Evolutionary conservation across 2,329 filamentous ascomycete species (phyloP).

Genomic region (Biscogniauxia mediterranea): DNA sequence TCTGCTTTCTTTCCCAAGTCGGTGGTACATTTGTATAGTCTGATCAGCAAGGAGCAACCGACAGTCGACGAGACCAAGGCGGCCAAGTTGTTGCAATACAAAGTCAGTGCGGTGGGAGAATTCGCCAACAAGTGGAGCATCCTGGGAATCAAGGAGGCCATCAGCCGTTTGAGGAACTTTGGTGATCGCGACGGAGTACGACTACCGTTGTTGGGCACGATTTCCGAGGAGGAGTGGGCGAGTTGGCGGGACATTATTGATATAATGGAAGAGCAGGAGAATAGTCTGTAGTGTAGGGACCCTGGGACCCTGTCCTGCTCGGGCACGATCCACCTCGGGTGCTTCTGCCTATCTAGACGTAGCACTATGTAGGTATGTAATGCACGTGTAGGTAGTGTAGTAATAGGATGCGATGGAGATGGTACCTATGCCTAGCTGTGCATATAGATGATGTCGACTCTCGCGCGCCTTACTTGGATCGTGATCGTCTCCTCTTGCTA

Average conservation of each 20-base stretch:
- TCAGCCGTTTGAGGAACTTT: slow-evolving; percentile 16
- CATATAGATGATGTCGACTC: background rate
- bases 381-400: background rate
- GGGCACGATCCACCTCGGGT: background rate
- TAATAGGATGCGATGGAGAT: background rate
- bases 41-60: slow-evolving; percentile 36
- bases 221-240: slow-evolving; percentile 17
- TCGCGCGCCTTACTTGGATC: background rate
- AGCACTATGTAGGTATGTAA: background rate
- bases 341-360: background rate
- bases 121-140: slow-evolving; percentile 17
- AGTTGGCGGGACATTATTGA: slow-evolving; percentile 13
- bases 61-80: slow-evolving; percentile 48
- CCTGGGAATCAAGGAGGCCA: slow-evolving; percentile 17
- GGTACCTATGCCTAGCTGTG: background rate
- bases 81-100: slow-evolving; percentile 57
- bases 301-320: background rate
- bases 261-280: slow-evolving; percentile 16
- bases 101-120: slow-evolving; percentile 17
- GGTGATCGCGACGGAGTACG: slow-evolving; percentile 16
- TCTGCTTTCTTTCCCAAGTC: slow-evolving; percentile 64
- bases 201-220: slow-evolving; percentile 15
- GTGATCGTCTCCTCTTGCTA: background rate
- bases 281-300: slow-evolving; percentile 10
- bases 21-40: slow-evolving; percentile 55